phyloP scores from a whole-genome alignment of 495 filamentous ascomycete species.

The Hypoxylon perforatum region DNA sequence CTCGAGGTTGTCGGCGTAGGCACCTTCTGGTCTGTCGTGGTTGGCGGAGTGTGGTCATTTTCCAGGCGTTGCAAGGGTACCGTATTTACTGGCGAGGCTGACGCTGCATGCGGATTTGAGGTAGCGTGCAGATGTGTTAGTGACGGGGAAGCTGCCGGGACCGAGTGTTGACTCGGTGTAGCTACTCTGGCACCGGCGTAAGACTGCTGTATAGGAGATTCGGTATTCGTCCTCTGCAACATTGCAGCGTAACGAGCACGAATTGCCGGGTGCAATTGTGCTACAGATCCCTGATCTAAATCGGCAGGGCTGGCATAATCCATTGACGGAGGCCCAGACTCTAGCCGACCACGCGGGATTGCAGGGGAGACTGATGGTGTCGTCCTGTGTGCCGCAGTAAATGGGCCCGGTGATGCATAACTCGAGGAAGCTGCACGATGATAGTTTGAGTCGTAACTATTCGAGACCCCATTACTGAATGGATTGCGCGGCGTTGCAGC shows the following conservation, averaged over 20 bases:
- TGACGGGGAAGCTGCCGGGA: background rate
- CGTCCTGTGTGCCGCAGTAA: slow-evolving; percentile 10
- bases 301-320: slow-evolving; percentile 22
- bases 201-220: slow-evolving; percentile 20
- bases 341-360: background rate
- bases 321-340: slow-evolving; percentile 23
- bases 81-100: slow-evolving; percentile 11
- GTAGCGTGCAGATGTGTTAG: slow-evolving; percentile 2
- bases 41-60: background rate
- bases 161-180: slow-evolving; percentile 7
- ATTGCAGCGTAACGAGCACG: slow-evolving; percentile 54
- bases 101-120: slow-evolving; percentile 6
- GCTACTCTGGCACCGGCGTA: background rate
- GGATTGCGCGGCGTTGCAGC: slow-evolving; percentile 17
- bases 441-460: slow-evolving; percentile 11
- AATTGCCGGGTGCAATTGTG: slow-evolving; percentile 59
- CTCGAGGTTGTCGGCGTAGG: slow-evolving; percentile 9
- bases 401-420: slow-evolving; percentile 17
- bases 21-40: slow-evolving; percentile 8
- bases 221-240: slow-evolving; percentile 45
- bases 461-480: slow-evolving; percentile 26
- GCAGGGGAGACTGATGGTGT: background rate
- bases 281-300: slow-evolving; percentile 34
- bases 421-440: slow-evolving; percentile 20
- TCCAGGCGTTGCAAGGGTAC: background rate